A percentile compares a stretch with the other conserved stretches of the same genome.
Conservation (phyloP, 306 rosid species). For the Cucurbita maxima region DNA sequence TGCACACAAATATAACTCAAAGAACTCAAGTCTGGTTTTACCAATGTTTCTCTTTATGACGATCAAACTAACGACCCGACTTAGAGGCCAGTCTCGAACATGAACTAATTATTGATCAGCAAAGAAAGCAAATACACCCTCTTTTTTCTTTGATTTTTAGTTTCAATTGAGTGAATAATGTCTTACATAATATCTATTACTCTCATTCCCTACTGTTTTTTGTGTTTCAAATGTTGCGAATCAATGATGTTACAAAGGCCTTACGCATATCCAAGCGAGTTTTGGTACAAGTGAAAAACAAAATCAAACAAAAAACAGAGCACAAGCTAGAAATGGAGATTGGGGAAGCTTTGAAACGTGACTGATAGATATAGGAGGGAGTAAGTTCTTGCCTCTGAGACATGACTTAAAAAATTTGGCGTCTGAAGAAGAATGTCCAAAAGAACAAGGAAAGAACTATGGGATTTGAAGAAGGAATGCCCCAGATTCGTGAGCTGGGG, state of each 20-base stretch:
- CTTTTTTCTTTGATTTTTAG: no score
- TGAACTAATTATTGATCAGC: no score
- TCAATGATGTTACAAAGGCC: not conserved
- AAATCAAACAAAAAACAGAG: not conserved
- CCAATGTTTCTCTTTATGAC: not conserved
- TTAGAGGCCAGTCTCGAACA: no score
- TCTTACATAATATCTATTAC: not conserved
- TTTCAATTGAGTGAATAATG: not conserved
- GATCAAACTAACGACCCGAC: no score
- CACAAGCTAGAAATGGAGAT: not conserved
- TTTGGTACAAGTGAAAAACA: not conserved
- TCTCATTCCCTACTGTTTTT: not conserved
- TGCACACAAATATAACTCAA: not conserved
- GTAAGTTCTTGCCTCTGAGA: not conserved
- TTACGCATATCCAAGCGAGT: not conserved
- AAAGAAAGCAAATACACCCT: no score
- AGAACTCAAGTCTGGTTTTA: not conserved
- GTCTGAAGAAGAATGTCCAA: not conserved
- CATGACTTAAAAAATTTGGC: not conserved
- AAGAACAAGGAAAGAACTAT: not conserved
- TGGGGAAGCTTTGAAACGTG: not conserved
- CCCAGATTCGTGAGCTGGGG: not conserved
- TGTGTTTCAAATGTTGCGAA: not conserved
- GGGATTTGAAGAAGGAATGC: not conserved
- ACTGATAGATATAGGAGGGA: not conserved